Evolutionary conservation across 2,329 filamentous ascomycete species (phyloP).

Genomic region (Alternaria gansuensis): DNA sequence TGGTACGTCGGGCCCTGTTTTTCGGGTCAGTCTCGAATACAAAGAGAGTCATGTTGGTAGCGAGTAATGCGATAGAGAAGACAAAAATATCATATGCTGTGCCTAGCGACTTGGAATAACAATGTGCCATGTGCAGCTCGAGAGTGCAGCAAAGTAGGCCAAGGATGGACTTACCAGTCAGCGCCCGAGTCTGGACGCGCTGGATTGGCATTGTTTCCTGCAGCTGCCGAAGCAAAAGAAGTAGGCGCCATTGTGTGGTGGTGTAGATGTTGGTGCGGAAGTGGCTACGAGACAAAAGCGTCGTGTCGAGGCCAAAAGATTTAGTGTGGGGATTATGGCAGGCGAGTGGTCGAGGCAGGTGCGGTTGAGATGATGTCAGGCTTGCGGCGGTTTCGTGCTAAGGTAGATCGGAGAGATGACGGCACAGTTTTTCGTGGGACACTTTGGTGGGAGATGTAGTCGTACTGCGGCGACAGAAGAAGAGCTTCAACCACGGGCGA

Average conservation of each 20-base stretch:
- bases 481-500: constrained; percentile 22
- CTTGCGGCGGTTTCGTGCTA: constrained; percentile 31
- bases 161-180: constrained; percentile 57
- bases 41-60: constrained; percentile 21
- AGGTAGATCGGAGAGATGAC: constrained; percentile 17
- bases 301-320: constrained; percentile 40
- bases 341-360: constrained; percentile 36
- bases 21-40: constrained; percentile 27
- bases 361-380: constrained; percentile 33
- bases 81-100: constrained; percentile 19
- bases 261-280: constrained; percentile 27
- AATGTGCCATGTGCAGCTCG: constrained; percentile 14
- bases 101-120: constrained; percentile 26
- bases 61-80: constrained; percentile 15
- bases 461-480: constrained; percentile 32
- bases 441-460: constrained; percentile 21
- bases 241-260: constrained; percentile 57
- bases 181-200: constrained; percentile 55
- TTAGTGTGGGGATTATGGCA: constrained; percentile 37
- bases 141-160: constrained; percentile 14
- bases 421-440: constrained; percentile 22
- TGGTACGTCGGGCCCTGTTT: constrained; percentile 68
- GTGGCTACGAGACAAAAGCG: constrained; percentile 33
- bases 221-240: constrained; percentile 62
- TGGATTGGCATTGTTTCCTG: constrained; percentile 55